phyloP scores from a whole-genome alignment of 495 filamentous ascomycete genomes.

The Oidiodendron maius region DNA sequence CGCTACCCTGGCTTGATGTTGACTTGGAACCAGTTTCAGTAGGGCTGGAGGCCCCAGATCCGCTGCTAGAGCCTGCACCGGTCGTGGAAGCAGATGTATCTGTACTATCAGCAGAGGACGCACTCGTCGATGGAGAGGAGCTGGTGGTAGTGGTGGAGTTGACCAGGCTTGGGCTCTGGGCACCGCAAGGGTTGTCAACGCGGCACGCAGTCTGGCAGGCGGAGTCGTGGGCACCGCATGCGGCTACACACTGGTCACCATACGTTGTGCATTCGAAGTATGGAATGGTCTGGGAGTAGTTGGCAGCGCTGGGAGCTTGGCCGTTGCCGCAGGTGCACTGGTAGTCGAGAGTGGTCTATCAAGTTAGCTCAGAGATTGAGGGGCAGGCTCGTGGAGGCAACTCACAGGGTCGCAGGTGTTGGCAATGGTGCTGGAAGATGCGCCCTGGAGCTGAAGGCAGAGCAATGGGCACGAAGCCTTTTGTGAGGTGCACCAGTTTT shows the following conservation, averaged over 20 bases:
- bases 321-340: conserved; percentile 72
- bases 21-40: conserved; percentile 1
- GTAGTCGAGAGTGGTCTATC: conserved; percentile 60
- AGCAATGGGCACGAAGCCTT: conserved; percentile 66
- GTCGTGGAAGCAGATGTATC: conserved; percentile 39
- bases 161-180: conserved; percentile 55
- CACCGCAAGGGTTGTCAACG: conserved; percentile 72
- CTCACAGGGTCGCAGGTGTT: conserved; percentile 74
- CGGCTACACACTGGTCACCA: conserved; percentile 62
- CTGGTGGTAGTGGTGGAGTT: conserved; percentile 54
- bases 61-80: conserved; percentile 31
- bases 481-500: conserved; percentile 62
- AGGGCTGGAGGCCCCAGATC: conserved; percentile 20
- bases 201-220: conserved; percentile 60
- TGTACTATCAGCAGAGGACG: conserved; percentile 24
- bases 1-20: conserved; percentile 25
- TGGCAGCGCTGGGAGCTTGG: conserved; percentile 63
- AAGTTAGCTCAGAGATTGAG: conserved; percentile 12
- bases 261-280: conserved; percentile 75
- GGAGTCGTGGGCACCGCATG: conserved; percentile 54
- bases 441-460: conserved; percentile 61
- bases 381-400: conserved; percentile 7
- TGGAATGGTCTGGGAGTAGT: conserved; percentile 82
- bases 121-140: conserved; percentile 25
- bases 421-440: conserved; percentile 38